Evolutionary conservation across 495 filamentous ascomycete species (phyloP), one percentile per base, ranked within the genome.

Genomic region (Hypoxylon lenormandii): DNA sequence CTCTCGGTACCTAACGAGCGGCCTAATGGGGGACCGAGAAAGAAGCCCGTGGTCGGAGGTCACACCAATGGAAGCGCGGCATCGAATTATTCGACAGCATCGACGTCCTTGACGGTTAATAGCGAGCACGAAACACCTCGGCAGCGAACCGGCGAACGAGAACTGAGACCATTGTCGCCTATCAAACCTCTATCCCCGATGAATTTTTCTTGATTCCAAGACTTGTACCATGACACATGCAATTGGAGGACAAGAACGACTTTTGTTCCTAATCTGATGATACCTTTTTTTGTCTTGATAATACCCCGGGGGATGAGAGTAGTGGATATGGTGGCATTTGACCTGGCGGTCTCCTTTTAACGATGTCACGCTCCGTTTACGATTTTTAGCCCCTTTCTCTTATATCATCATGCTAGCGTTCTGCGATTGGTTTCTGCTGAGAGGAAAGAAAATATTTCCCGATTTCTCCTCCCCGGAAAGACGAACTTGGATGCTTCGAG

Each of bases 131-230:
- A 82, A 19, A 74, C 76, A 15, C 70, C 74, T 10, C 76, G 71
- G 26, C 74, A 75, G 38, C 64, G 72, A 56, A 74, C 76, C 1
- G 74, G 77, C 26, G 81, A 83, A 15, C 51, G 77, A 43, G 80
- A 83, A 36, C 16, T 86, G 48, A 77, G 82, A 22, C 83, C 83
- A 5, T 80, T 94, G n/a, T 91, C 88, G 36, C 90, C 90, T 5
- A 86, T 89, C 63, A 84, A 86, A 70, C 91, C 91, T 23, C 80
- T 93, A 45, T 92, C 89, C 13, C 91, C 91, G 21, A 84, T 93
- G 72, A 87, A 82, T 26, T 82, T 87, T 51, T 84, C 54, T 60
- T 66, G 49, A 66, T 33, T 26, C 23, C 28, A 26, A 18, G 8
- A 46, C 48, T 28, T 28, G 46, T 26, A 47, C 49, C 36, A 42